phyloP scores from a whole-genome alignment of 2,329 filamentous ascomycete species.

The Fusarium camptoceras region DNA sequence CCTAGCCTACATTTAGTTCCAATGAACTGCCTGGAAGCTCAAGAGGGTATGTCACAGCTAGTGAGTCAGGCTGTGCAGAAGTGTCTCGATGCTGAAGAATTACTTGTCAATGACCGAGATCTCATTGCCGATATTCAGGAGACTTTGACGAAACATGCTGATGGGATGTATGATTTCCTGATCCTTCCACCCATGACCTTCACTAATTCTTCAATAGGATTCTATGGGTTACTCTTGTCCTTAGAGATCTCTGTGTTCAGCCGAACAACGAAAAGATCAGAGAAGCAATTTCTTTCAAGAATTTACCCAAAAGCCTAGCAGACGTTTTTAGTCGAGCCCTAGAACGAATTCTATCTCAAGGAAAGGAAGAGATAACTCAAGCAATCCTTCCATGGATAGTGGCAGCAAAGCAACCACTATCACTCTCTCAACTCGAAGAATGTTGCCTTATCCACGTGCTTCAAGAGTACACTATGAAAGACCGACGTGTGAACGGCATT shows the following conservation, averaged over 20 bases:
- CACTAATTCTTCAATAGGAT: fast-evolving
- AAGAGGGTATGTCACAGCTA: fast-evolving
- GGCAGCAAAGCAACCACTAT: fast-evolving
- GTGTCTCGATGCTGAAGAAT: background rate
- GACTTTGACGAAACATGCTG: fast-evolving
- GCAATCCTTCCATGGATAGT: background rate
- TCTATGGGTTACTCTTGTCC: background rate
- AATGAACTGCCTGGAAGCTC: background rate
- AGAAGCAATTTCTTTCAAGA: fast-evolving
- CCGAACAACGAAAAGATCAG: background rate
- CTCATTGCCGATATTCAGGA: fast-evolving
- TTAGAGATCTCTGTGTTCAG: background rate
- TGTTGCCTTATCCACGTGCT: background rate
- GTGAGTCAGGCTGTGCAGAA: background rate
- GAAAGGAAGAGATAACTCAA: fast-evolving
- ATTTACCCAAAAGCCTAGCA: background rate
- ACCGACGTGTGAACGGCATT: background rate
- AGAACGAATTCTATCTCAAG: fast-evolving
- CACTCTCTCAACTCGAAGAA: background rate
- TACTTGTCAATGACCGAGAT: fast-evolving
- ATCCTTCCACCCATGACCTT: fast-evolving
- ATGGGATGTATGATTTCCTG: background rate
- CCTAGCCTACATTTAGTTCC: fast-evolving
- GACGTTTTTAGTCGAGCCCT: fast-evolving
- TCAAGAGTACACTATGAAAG: background rate